These are phyloP conservation scores for Narthecium ossifragum DNA, from an alignment of 106 monocot genomes.

Conservation along the genomic window DNA sequence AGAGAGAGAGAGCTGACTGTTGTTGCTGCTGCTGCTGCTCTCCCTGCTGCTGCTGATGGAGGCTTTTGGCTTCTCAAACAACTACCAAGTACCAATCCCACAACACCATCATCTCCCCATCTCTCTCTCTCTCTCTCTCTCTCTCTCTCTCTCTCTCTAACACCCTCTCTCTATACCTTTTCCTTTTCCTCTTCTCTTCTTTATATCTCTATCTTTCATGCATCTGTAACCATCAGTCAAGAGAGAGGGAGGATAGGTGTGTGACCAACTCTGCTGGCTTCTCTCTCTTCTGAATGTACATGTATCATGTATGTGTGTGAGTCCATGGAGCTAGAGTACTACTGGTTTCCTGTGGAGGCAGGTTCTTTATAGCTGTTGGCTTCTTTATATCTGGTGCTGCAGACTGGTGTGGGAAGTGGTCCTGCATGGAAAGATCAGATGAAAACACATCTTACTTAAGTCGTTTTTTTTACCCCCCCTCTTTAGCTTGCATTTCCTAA, in stretches of 20 bases:
- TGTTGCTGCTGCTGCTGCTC: no score
- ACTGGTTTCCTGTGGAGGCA: slow-evolving; percentile 13
- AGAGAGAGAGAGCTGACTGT: background rate
- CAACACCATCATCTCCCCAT: background rate
- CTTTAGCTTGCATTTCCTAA: no score
- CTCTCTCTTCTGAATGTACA: slow-evolving; percentile 19
- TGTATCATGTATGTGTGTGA: background rate
- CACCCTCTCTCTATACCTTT: background rate
- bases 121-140: background rate
- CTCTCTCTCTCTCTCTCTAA: background rate
- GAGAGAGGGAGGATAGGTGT: slow-evolving; percentile 20
- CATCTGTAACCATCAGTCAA: slow-evolving; percentile 34
- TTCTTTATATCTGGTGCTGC: slow-evolving; percentile 41
- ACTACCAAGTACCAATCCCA: slow-evolving; percentile 23
- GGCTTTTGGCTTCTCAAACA: slow-evolving; percentile 22
- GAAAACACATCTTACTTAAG: no score
- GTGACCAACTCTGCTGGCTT: slow-evolving; percentile 23
- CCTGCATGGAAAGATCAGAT: no score
- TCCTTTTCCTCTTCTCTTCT: background rate
- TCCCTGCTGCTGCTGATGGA: slow-evolving; percentile 8
- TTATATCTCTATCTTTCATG: slow-evolving; percentile 25
- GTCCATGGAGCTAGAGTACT: background rate
- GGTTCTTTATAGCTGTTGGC: slow-evolving; percentile 42
- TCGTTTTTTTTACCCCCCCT: no score
- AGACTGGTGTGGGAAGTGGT: background rate